phyloP scores from a whole-genome alignment of 179 eudicot species.

The Silene coronaria region DNA sequence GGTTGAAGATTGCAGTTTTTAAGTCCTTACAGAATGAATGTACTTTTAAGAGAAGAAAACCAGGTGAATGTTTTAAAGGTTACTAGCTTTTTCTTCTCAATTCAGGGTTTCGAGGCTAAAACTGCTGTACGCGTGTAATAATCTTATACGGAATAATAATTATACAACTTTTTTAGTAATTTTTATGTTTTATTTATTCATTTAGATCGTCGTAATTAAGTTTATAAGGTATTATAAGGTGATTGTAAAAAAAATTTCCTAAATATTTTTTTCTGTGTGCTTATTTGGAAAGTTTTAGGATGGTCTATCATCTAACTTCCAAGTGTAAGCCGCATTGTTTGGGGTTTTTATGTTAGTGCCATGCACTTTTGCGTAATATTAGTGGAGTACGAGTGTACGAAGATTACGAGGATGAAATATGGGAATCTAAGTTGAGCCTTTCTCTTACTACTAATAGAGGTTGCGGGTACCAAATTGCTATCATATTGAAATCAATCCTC shows the following conservation, averaged over 20 bases:
- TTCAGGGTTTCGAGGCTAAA: not conserved
- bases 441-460: not conserved
- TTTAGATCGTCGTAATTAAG: too few species aligned
- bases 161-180: too few species aligned
- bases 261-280: not conserved
- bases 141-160: too few species aligned
- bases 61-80: constrained; percentile 18
- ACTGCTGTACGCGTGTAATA: too few species aligned
- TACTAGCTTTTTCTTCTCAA: not conserved
- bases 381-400: constrained; percentile 18
- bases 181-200: too few species aligned
- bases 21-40: constrained; percentile 18
- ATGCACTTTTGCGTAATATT: constrained; percentile 6
- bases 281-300: constrained; percentile 28
- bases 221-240: too few species aligned
- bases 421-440: constrained; percentile 10
- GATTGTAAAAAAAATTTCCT: too few species aligned
- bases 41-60: constrained; percentile 27
- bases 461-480: not conserved
- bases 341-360: constrained; percentile 22
- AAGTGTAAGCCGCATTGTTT: constrained; percentile 32
- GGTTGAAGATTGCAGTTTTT: constrained; percentile 10
- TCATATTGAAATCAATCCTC: not conserved
- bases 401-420: not conserved
- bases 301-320: constrained; percentile 22